These are phyloP conservation scores for Penicillium paxilli DNA, from an alignment of 495 filamentous ascomycete species.

Conservation along the genomic window DNA sequence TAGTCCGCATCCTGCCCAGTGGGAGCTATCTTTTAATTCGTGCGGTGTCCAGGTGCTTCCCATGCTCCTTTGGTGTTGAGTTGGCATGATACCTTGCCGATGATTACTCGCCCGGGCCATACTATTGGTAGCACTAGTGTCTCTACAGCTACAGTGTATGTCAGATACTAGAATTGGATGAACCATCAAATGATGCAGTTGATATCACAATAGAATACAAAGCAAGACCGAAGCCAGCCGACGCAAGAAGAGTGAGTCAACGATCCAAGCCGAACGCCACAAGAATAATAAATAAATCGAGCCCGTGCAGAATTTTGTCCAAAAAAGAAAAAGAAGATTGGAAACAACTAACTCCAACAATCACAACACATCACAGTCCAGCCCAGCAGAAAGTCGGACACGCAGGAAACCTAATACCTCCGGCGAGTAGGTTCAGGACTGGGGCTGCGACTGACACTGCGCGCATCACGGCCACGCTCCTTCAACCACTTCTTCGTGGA, in stretches of 20 bases:
- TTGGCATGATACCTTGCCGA: too few relatives aligned
- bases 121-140: not conserved
- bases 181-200: not conserved
- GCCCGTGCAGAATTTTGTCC: conserved; percentile 1
- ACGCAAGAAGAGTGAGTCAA: too few relatives aligned
- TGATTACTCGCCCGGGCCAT: too few relatives aligned
- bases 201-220: not conserved
- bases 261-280: conserved; percentile 26
- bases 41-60: too few relatives aligned
- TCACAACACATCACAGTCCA: conserved; percentile 4
- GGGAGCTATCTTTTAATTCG: too few relatives aligned
- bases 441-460: conserved; percentile 74
- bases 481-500: conserved; percentile 96
- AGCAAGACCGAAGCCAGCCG: conserved; percentile 23
- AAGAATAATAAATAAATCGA: conserved; percentile 11
- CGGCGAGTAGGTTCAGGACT: conserved; percentile 75
- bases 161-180: too few relatives aligned
- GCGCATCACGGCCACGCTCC: conserved; percentile 77
- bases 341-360: too few relatives aligned
- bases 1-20: too few relatives aligned
- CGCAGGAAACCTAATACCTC: conserved; percentile 55
- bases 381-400: too few relatives aligned
- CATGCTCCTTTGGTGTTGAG: too few relatives aligned
- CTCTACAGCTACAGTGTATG: too few relatives aligned
- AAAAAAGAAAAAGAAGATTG: not conserved